Conservation (phyloP, 148 eudicot genomes). For the Chenopodium album region DNA sequence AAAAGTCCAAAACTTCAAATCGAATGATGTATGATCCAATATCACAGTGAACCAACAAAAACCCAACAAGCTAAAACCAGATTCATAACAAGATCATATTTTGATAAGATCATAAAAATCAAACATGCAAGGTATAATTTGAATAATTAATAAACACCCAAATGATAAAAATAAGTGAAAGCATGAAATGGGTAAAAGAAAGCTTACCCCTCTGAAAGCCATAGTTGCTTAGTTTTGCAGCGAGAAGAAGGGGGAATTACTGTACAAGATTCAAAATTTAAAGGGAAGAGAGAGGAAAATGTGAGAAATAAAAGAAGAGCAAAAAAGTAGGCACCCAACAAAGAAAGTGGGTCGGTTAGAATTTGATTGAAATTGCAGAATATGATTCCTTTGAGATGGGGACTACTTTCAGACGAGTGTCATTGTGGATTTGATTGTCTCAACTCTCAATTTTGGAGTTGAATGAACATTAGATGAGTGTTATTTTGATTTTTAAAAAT, state of each 20-base stretch:
- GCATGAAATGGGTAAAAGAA: not conserved
- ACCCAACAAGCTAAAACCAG: not conserved
- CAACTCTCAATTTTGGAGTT: not conserved
- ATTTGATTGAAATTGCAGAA: not conserved
- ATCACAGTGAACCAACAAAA: not conserved
- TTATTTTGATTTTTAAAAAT: too few species aligned
- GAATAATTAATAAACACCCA: not conserved
- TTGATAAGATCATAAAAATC: slow-evolving; percentile 3
- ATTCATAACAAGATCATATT: not conserved
- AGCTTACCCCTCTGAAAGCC: slow-evolving; percentile 56
- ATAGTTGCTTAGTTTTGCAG: slow-evolving; percentile 40
- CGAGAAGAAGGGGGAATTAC: slow-evolving; percentile 1
- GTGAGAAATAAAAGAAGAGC: not conserved
- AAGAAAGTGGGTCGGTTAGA: not conserved
- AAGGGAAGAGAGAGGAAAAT: slow-evolving; percentile 4
- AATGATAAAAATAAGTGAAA: not conserved
- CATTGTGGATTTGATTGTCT: not conserved
- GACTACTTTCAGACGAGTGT: not conserved
- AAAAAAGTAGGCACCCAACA: slow-evolving; percentile 13
- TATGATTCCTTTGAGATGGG: slow-evolving; percentile 9
- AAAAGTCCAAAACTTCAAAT: not conserved
- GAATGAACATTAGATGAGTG: not conserved
- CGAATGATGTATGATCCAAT: not conserved
- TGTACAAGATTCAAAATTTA: not conserved
- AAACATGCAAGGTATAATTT: slow-evolving; percentile 2